Evolutionary conservation across 2,329 filamentous ascomycete genomes (phyloP), one percentile per base, ranked within the genome.

Genomic region (Nannizziopsis arthrosporioides): DNA sequence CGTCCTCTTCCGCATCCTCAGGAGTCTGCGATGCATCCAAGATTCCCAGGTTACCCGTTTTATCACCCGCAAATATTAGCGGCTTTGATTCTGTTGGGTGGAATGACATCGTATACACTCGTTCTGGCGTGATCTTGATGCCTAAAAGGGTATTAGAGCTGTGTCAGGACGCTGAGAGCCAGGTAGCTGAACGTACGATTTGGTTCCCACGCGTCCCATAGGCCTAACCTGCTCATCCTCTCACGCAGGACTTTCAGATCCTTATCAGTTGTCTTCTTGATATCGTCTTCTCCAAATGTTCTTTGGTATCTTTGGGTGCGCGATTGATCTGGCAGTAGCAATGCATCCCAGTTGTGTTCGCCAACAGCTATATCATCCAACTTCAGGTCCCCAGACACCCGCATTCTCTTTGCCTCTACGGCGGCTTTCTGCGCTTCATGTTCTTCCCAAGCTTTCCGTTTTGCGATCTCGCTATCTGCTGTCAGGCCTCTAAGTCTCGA

Each of bases 1-100:
- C 76, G 1, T 73, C 73, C 1, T 4, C 22, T 4, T 27, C 7
- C 22, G 22, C 22, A 27, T 85, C 82, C 35, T 78, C 77, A 22
- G 70, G 69, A 2, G 76, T 75, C 55, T 93, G 87, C 0, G 85
- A 89, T 1, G 82, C 88, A 61, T 98, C 90, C 47, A 95, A 90
- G 1, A 98, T 78, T 0, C 92, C 92, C 50, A 96, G 73, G 18
- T 87, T 85, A 1, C 92, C 90, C 55, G 93, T 76, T 63, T 98
- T 98, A 59, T 98, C 92, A 9, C 90, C 90, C 0, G 90, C 90
- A 61, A 98, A 93, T 1, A 96, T 76, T 2, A 98, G 72, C 0
- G 89, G 81, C 59, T 96, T 96, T 2, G 89, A 80, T 50, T 81
- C 73, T 0, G 81, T 89, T 0, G 92, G 92, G 58, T 98, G 92